phyloP scores from a whole-genome alignment of 805 yeast genomes.

The Barnettozyma pratensis region DNA sequence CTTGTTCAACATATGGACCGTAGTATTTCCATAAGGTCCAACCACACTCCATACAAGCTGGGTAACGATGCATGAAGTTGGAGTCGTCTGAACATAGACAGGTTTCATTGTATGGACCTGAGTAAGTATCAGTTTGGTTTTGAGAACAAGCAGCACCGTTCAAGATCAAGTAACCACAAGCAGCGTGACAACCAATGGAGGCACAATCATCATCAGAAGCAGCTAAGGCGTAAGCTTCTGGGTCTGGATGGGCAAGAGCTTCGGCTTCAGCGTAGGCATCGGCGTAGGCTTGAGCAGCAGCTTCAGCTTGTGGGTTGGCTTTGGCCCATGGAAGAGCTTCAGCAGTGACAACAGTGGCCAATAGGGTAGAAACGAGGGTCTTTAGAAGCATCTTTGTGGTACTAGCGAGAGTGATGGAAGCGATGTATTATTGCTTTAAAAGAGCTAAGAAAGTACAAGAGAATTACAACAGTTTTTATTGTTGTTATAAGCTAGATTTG shows the following conservation, averaged over 20 bases:
- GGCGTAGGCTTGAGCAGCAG: constrained; percentile 19
- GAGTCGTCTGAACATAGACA: constrained; percentile 23
- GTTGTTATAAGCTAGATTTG: not conserved
- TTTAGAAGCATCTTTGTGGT: not conserved
- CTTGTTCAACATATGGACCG: constrained; percentile 24
- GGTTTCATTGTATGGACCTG: constrained; percentile 20
- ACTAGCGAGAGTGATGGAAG: not conserved
- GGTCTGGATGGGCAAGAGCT: constrained; percentile 19
- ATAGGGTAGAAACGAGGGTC: not conserved
- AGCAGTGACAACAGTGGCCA: constrained; percentile 1
- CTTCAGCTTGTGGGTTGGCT: constrained; percentile 16
- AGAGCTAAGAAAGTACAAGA: no score
- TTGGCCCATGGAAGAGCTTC: constrained; percentile 20
- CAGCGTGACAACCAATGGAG: constrained; percentile 28
- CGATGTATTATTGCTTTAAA: no score
- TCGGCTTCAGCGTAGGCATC: constrained; percentile 19
- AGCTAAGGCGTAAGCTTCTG: constrained; percentile 19
- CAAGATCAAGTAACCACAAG: constrained; percentile 30
- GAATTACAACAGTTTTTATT: no score
- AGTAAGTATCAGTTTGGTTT: constrained; percentile 21
- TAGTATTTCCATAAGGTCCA: constrained; percentile 35
- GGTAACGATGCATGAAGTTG: constrained; percentile 18
- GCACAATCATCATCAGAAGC: constrained; percentile 24
- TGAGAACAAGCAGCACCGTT: constrained; percentile 29
- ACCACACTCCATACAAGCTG: constrained; percentile 32